Evolutionary conservation across 2,329 filamentous ascomycete genomes (phyloP).

Genomic region (Fusarium continuum): DNA sequence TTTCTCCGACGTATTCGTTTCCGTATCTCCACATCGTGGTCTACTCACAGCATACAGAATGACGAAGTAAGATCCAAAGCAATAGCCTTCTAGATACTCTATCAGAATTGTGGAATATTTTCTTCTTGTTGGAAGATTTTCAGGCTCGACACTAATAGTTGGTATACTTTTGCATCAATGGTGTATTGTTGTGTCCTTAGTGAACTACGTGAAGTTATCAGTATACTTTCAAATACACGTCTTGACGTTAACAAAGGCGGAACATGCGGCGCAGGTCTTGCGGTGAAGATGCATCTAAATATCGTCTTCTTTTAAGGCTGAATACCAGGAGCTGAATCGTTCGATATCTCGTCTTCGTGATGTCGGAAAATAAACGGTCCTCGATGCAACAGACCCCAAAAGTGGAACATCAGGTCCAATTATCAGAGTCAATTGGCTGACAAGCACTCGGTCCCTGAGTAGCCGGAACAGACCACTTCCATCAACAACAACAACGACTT

Average conservation of each 20-base stretch:
- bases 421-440: conserved; percentile 16
- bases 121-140: background rate
- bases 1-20: conserved; percentile 36
- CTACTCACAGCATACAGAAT: too few relatives aligned
- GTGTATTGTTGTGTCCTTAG: too few relatives aligned
- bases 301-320: conserved; percentile 6
- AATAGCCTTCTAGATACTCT: background rate
- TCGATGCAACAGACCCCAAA: background rate
- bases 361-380: conserved; percentile 14
- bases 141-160: too few relatives aligned
- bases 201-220: too few relatives aligned
- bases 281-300: background rate
- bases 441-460: conserved; percentile 12
- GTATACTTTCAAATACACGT: background rate
- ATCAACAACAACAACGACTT: background rate
- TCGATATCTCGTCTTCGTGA: conserved; percentile 32
- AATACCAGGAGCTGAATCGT: conserved; percentile 12
- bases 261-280: background rate
- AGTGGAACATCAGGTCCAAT: conserved; percentile 15
- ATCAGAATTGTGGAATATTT: background rate
- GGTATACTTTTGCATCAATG: too few relatives aligned
- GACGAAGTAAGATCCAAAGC: background rate
- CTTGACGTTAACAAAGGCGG: background rate
- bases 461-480: conserved; percentile 27
- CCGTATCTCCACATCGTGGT: conserved; percentile 21